Evolutionary conservation across 2,329 filamentous ascomycete species (phyloP).

Genomic region (Fusarium piperis): DNA sequence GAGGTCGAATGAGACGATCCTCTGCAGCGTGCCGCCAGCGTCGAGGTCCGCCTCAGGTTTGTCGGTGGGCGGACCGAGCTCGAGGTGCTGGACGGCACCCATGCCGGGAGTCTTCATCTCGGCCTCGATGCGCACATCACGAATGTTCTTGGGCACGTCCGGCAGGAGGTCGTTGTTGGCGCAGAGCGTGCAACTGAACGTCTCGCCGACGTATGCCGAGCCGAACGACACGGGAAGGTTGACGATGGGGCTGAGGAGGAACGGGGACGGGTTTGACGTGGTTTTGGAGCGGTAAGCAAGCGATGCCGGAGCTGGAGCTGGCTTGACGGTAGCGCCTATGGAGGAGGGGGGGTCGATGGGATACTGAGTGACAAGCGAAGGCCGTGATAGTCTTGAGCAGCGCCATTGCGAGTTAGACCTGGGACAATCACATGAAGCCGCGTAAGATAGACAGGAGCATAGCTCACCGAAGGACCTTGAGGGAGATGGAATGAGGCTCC

Average conservation of each 20-base stretch:
- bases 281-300: constrained; percentile 70
- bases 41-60: constrained; percentile 58
- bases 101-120: constrained; percentile 92
- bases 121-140: constrained; percentile 83
- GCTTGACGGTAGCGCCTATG: constrained; percentile 50
- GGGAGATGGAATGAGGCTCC: constrained; percentile 80
- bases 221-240: constrained; percentile 92
- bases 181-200: constrained; percentile 92
- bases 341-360: constrained; percentile 61
- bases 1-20: constrained; percentile 84
- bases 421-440: background rate
- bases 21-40: constrained; percentile 77
- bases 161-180: constrained; percentile 81
- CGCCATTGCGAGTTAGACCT: constrained; percentile 6
- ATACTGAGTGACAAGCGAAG: constrained; percentile 77
- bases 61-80: constrained; percentile 58
- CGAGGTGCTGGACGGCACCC: constrained; percentile 68
- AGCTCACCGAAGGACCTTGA: constrained; percentile 76
- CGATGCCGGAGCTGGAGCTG: constrained; percentile 69
- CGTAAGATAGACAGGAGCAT: background rate
- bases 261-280: constrained; percentile 62
- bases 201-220: constrained; percentile 94
- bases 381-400: constrained; percentile 76
- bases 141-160: constrained; percentile 62
- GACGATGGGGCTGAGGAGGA: constrained; percentile 71